Base-by-base conservation (phyloP, 345 rosid species). In the Anacardium occidentale region DNA sequence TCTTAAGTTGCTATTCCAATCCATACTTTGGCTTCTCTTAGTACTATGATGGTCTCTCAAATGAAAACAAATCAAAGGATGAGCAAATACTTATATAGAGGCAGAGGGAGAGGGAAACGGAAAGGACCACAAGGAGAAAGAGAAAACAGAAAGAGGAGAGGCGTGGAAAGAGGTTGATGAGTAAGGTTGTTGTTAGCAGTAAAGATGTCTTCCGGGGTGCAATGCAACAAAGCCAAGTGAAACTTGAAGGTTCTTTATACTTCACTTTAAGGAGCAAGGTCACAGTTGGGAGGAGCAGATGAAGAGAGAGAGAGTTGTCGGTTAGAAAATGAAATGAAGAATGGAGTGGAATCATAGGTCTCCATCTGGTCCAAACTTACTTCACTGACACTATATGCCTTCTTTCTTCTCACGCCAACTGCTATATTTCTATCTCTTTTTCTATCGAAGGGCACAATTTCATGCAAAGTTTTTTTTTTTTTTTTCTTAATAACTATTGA, bases 251-350 rank as follows among this genome's bases (percentile, higher is more conserved):
- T 53, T 76, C 64, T 70, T 64, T 77, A 68, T 48, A 66, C 72
- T 76, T 71, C 77, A 58, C 86, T 75, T 84, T 86, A 79, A 77
- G 92, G 87, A 73, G 87, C 93, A 84, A 6, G 9, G 76, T 86
- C 81, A 82, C 42, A 82, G 75, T 70, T 77, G 78, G 83, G 72
- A 64, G 68, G 71, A 62, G 60, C 61, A 73, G 66, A 29, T 29
- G 45, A 25, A 22, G 34, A 48, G 64, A 63, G 6, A 24, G 72
- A 71, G 45, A 50, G 42, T 21, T 79, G 85, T 81, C 85, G 85
- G 85, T 56, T 67, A 12, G 52, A 29, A 80, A 76, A 25, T 57
- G 72, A 59, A 62, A 20, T 50, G 14, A 45, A 20, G 3, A 22
- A 34, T 12, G 37, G 56, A 14, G 34, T 21, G 76, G 55, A 42